A percentile compares a stretch with the other conserved stretches of the same genome.
Evolutionary conservation across 768 basidiomycete species (phyloP).

Genomic region (Lactarius hengduanensis): DNA sequence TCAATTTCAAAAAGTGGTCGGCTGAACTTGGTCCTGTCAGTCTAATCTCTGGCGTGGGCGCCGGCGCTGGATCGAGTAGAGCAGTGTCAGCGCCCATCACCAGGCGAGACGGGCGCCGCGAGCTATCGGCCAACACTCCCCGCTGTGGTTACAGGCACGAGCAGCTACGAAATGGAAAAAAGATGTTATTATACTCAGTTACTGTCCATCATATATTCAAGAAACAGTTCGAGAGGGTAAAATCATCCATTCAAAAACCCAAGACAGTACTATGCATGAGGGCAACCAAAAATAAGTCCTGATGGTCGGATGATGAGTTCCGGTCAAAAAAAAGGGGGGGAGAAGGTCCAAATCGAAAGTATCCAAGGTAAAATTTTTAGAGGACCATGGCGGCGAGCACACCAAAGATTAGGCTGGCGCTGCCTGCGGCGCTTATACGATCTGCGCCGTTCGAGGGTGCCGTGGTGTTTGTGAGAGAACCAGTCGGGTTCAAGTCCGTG

Average conservation of each 20-base stretch:
- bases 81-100: not conserved
- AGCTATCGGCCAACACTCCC: not conserved
- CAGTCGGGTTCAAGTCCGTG: slow-evolving; percentile 18
- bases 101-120: not conserved
- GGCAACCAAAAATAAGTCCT: not conserved
- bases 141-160: not conserved
- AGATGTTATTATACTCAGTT: slow-evolving; percentile 3
- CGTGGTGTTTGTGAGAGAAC: slow-evolving; percentile 13
- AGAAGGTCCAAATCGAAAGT: not conserved
- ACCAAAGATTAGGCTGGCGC: slow-evolving; percentile 15
- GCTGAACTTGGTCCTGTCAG: not conserved
- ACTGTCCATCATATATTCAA: slow-evolving; percentile 18
- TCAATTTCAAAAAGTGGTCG: not conserved
- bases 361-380: slow-evolving; percentile 1
- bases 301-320: not conserved
- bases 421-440: slow-evolving; percentile 16
- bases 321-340: not conserved
- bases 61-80: not conserved
- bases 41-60: too few relatives aligned
- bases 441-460: slow-evolving; percentile 14
- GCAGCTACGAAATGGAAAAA: not conserved
- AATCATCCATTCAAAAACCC: slow-evolving; percentile 1
- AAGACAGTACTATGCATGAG: not conserved
- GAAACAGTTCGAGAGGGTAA: slow-evolving; percentile 7
- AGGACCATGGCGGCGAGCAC: slow-evolving; percentile 20